Conservation (phyloP, 441 rosid species). For the Mallotus repandus region DNA sequence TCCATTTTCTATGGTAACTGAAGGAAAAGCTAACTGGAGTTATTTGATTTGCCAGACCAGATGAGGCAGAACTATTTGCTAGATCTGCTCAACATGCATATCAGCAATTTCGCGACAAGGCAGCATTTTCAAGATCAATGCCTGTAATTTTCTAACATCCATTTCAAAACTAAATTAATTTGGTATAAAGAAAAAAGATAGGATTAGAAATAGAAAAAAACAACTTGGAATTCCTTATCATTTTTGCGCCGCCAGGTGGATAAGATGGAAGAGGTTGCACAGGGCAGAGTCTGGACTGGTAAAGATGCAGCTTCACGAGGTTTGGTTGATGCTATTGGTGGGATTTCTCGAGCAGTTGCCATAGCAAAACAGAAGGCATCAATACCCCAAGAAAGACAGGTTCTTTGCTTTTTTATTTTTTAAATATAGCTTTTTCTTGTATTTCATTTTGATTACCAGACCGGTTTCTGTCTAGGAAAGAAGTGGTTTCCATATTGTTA, state of each 20-base stretch:
- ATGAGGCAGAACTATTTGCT: constrained; percentile 88
- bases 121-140: constrained; percentile 89
- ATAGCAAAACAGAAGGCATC: constrained; percentile 85
- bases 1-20: constrained; percentile 12
- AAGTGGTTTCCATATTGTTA: no score
- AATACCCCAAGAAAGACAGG: constrained; percentile 71
- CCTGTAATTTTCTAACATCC: constrained; percentile 43
- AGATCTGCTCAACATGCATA: constrained; percentile 82
- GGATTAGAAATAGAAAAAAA: background rate
- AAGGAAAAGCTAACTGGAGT: constrained; percentile 17
- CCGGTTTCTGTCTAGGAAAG: no score
- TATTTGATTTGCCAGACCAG: constrained; percentile 50
- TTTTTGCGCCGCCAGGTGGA: constrained; percentile 53
- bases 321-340: constrained; percentile 87
- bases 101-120: constrained; percentile 80
- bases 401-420: constrained; percentile 10
- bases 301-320: constrained; percentile 81
- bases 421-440: background rate
- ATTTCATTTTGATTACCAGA: no score
- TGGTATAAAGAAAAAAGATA: no score
- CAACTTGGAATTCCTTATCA: background rate
- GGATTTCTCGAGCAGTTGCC: constrained; percentile 82
- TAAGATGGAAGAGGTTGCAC: constrained; percentile 94
- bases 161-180: background rate
- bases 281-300: constrained; percentile 99